Percentiles rank a stretch among this genome's conserved stretches.
These are phyloP conservation scores for Gymnopilus dilepis DNA, from an alignment of 768 basidiomycete genomes.

Conservation along the genomic window DNA sequence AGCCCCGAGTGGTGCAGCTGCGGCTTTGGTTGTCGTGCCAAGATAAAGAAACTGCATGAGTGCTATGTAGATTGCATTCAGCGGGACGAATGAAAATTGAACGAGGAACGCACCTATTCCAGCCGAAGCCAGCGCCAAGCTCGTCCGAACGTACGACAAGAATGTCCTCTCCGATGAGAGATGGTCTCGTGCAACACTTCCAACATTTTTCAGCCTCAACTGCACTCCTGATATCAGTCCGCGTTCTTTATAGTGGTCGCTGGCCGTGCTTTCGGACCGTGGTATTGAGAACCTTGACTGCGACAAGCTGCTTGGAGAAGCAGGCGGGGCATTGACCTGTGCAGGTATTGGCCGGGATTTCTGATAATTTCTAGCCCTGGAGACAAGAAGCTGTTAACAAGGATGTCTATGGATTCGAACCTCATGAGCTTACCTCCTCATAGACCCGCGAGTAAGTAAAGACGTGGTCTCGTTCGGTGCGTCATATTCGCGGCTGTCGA, in stretches of 20 bases:
- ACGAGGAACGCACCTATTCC: slow-evolving; percentile 53
- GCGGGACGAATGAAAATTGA: background rate
- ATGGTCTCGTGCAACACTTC: slow-evolving; percentile 62
- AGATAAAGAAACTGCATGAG: slow-evolving; percentile 23
- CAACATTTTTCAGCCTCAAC: slow-evolving; percentile 48
- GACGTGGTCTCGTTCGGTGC: background rate
- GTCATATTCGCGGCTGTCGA: background rate
- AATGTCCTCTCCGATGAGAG: slow-evolving; percentile 63
- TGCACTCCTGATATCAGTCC: background rate
- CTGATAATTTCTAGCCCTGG: background rate
- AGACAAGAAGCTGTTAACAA: background rate
- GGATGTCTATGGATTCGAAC: background rate
- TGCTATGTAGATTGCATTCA: slow-evolving; percentile 1
- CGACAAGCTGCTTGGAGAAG: background rate
- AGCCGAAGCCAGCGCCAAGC: slow-evolving; percentile 53
- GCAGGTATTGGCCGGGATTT: background rate
- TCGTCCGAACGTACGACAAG: slow-evolving; percentile 61
- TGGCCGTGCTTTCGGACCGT: background rate
- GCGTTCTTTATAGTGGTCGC: background rate
- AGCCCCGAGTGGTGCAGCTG: slow-evolving; percentile 17
- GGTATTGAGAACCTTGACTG: background rate
- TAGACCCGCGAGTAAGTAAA: background rate
- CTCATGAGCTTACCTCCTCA: background rate
- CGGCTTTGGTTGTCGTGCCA: slow-evolving; percentile 8
- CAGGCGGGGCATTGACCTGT: background rate